Evolutionary conservation across 768 basidiomycete genomes (phyloP), one percentile per base, ranked within the genome.

Genomic region (Pisolithus marmoratus): DNA sequence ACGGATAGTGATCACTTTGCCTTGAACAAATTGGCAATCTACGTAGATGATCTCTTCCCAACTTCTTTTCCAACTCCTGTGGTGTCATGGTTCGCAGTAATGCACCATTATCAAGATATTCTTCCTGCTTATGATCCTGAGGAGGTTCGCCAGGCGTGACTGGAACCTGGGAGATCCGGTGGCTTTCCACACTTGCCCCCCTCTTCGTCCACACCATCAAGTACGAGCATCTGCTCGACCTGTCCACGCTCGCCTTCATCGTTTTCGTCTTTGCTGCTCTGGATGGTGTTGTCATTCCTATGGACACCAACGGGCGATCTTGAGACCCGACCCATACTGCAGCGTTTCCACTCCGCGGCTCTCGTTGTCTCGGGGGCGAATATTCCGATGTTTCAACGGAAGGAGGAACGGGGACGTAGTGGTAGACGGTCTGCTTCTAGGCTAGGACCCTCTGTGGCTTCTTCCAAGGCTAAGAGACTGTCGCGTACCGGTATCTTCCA

Each of bases 331-430:
- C 43, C 43, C 43, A 27, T 26, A 17, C 27, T 47, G 15, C 31
- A 51, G 12, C 55, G 59, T 27, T 59, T 69, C 58, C 63, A 67
- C 44, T 52, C 40, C 23, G 65, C 63, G n/a, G 65, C 63, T 36
- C 56, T 57, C 37, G 61, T 67, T 34, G 59, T 67, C 54, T 58
- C 56, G 1, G 65, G 65, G 66, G 67, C 19, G 37, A 54, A 55
- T 67, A 69, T 22, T 67, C 63, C 0, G 55, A 56, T 2, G 46
- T 53, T 9, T 51, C 56, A 4, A 51, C 60, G 7, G 55, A 60
- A 9, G 56, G 51, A 15, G 54, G 56, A 3, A 45, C 49, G 20
- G 41, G 42, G 41, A 54, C 58, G 14, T 59, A 58, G 42, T 26
- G 29, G 26, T 42, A 7, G 20, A 29, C 24, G 38, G 54, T 8